Evolutionary conservation across 2,329 filamentous ascomycete genomes (phyloP).

Genomic region (Lachnum nothofagi): DNA sequence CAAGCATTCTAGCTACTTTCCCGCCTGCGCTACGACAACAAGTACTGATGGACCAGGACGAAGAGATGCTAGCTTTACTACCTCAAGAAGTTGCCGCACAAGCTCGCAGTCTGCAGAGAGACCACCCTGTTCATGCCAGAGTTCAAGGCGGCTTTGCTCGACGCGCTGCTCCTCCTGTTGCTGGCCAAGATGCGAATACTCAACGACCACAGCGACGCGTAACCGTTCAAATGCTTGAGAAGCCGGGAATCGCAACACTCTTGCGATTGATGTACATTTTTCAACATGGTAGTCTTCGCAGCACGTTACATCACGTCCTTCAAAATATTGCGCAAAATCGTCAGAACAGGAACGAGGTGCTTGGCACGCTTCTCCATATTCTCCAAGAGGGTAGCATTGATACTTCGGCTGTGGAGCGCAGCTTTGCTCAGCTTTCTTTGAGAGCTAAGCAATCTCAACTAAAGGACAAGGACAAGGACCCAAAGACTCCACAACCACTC

Average conservation of each 20-base stretch:
- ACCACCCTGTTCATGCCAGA: slow-evolving; percentile 29
- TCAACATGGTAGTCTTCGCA: slow-evolving; percentile 79
- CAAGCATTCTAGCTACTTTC: slow-evolving; percentile 86
- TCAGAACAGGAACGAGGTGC: slow-evolving; percentile 90
- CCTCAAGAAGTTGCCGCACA: slow-evolving; percentile 83
- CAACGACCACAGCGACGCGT: slow-evolving; percentile 68
- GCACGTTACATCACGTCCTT: slow-evolving; percentile 79
- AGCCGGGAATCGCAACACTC: slow-evolving; percentile 89
- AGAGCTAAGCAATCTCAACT: slow-evolving; percentile 71
- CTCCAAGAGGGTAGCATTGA: slow-evolving; percentile 93
- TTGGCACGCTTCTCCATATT: slow-evolving; percentile 87
- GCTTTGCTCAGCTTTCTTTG: slow-evolving; percentile 87
- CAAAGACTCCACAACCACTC: slow-evolving; percentile 73
- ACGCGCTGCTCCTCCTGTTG: slow-evolving; percentile 43
- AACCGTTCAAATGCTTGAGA: slow-evolving; percentile 94
- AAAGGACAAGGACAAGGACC: slow-evolving; percentile 48
- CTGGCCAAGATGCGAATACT: slow-evolving; percentile 26
- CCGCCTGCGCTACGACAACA: slow-evolving; percentile 79
- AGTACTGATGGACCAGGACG: slow-evolving; percentile 85
- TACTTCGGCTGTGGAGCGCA: slow-evolving; percentile 87
- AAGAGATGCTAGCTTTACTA: slow-evolving; percentile 76
- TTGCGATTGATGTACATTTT: slow-evolving; percentile 98
- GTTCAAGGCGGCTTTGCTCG: slow-evolving; percentile 37
- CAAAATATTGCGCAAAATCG: slow-evolving; percentile 91
- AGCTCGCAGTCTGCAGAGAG: slow-evolving; percentile 63